phyloP scores from a whole-genome alignment of 306 rosid genomes.

The Dalbergia oliveri region DNA sequence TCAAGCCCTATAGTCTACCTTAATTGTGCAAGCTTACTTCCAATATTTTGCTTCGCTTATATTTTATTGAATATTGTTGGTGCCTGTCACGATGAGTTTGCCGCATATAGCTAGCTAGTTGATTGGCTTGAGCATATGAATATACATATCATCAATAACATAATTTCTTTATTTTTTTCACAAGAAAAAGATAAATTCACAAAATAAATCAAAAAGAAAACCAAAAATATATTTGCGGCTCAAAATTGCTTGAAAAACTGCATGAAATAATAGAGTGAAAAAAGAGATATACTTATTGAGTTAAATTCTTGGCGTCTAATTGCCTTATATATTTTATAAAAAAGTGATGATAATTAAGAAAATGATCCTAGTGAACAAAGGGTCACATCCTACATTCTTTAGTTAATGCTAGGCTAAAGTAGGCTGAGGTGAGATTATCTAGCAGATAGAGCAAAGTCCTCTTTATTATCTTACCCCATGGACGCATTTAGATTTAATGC shows the following conservation, averaged over 20 bases:
- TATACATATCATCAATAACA: not conserved
- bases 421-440: slow-evolving; percentile 31
- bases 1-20: not conserved
- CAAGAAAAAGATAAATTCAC: not conserved
- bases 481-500: slow-evolving; percentile 2
- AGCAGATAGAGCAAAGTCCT: slow-evolving; percentile 44
- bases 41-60: not conserved
- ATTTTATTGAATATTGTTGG: not conserved
- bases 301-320: not conserved
- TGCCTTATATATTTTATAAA: not conserved
- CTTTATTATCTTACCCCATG: slow-evolving; percentile 32
- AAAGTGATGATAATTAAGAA: not conserved
- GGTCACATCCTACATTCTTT: slow-evolving; percentile 48
- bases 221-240: not conserved
- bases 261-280: not conserved
- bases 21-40: not conserved
- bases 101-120: not conserved
- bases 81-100: slow-evolving; percentile 35
- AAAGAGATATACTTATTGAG: not conserved
- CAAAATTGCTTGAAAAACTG: not conserved
- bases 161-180: not conserved
- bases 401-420: slow-evolving; percentile 23
- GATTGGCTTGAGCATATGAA: slow-evolving; percentile 29
- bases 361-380: slow-evolving; percentile 22
- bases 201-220: not conserved